A percentile compares a stretch with the other conserved stretches of the same genome.
Evolutionary conservation across 805 yeast genomes (phyloP).

Genomic region (Komagataella kurtzmanii): DNA sequence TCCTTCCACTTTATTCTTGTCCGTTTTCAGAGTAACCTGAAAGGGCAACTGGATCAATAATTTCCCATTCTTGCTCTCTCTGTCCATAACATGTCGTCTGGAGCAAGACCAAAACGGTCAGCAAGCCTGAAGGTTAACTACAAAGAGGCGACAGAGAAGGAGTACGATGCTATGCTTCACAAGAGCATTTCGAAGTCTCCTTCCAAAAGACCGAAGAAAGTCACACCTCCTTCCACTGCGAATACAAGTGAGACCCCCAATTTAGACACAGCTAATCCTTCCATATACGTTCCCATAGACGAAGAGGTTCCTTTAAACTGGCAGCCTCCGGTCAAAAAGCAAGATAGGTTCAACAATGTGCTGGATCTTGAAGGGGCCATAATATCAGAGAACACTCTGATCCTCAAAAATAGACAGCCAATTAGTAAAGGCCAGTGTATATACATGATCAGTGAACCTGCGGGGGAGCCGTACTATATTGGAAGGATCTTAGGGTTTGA

Average conservation of each 20-base stretch:
- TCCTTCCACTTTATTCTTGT: not conserved
- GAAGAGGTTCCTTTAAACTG: conserved; percentile 30
- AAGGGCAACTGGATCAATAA: not conserved
- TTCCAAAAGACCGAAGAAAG: conserved; percentile 1
- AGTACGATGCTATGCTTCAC: conserved; percentile 1
- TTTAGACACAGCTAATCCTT: not conserved
- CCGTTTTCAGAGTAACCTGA: not conserved
- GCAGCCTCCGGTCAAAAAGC: conserved; percentile 28
- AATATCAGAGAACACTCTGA: conserved; percentile 23
- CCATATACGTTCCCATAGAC: conserved; percentile 7
- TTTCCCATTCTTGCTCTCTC: not conserved
- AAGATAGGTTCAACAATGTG: conserved; percentile 27
- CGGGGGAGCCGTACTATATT: conserved; percentile 87
- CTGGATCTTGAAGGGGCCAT: conserved; percentile 28
- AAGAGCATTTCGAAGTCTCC: not conserved
- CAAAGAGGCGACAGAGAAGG: conserved; percentile 16
- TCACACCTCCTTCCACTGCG: not conserved
- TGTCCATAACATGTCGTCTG: conserved; percentile 1
- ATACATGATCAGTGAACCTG: conserved; percentile 81
- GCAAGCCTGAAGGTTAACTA: conserved; percentile 19
- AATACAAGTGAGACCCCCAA: not conserved
- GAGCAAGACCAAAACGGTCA: conserved; percentile 16
- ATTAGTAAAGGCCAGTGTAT: conserved; percentile 51
- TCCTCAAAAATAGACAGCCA: conserved; percentile 21
- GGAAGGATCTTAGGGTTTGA: conserved; percentile 74